Percentiles rank a stretch among this genome's conserved stretches.
Conservation (phyloP, 2,329 filamentous ascomycete genomes). For the Thielaviopsis musarum region DNA sequence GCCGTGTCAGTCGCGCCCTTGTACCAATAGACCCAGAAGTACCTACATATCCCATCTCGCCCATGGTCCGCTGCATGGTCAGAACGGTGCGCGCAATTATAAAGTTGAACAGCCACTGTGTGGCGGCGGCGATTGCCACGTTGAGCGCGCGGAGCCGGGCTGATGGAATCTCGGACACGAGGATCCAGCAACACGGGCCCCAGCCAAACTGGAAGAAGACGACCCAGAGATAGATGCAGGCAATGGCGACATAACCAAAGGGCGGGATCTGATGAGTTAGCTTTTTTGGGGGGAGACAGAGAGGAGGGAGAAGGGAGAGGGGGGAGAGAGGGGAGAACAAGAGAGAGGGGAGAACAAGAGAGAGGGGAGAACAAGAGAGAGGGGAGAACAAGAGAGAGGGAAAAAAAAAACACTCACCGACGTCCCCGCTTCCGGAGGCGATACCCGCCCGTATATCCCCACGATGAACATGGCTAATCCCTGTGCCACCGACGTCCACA, state of each 20-base stretch:
- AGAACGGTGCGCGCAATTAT: conserved; percentile 40
- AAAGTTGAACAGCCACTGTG: conserved; percentile 62
- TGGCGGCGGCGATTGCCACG: conserved; percentile 50
- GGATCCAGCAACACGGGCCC: conserved; percentile 59
- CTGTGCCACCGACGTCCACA: conserved; percentile 49
- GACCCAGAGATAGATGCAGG: conserved; percentile 58
- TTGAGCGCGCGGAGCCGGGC: conserved; percentile 49
- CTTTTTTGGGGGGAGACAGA: not conserved
- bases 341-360: not conserved
- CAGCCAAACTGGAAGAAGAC: conserved; percentile 52
- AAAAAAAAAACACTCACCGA: conserved; percentile 20
- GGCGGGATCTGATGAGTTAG: conserved; percentile 29
- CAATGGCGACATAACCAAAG: conserved; percentile 52
- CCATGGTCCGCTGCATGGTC: conserved; percentile 22
- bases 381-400: not conserved
- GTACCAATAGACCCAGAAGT: not conserved
- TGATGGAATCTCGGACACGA: conserved; percentile 50
- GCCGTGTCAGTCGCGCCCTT: conserved; percentile 2
- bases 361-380: no score
- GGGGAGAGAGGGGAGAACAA: not conserved
- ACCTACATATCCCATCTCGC: conserved; percentile 25
- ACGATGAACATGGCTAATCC: conserved; percentile 50
- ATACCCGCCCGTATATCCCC: conserved; percentile 50
- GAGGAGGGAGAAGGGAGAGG: no score
- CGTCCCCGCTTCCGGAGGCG: conserved; percentile 35